Percentiles rank a stretch among this genome's conserved stretches.
These are phyloP conservation scores for Apiospora pterosperma DNA, from an alignment of 2,329 filamentous ascomycete genomes.

Conservation along the genomic window DNA sequence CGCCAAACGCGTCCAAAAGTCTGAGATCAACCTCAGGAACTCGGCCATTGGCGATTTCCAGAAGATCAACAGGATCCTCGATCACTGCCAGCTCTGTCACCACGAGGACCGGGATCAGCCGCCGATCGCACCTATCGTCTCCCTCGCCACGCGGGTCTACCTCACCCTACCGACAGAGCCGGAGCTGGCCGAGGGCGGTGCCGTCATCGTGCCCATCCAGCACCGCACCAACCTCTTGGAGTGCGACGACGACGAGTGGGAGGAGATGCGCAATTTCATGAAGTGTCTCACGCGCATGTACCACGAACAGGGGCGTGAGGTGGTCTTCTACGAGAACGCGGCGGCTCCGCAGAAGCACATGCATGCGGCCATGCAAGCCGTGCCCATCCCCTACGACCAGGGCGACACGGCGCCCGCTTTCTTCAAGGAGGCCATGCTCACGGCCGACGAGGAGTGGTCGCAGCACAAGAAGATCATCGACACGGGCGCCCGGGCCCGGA, in stretches of 20 bases:
- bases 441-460: slow-evolving; percentile 87
- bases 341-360: slow-evolving; percentile 72
- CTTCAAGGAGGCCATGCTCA: slow-evolving; percentile 90
- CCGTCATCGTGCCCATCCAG: slow-evolving; percentile 83
- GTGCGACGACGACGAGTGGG: slow-evolving; percentile 99
- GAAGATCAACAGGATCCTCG: slow-evolving; percentile 81
- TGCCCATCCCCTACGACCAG: slow-evolving; percentile 87
- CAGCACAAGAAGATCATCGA: slow-evolving; percentile 96
- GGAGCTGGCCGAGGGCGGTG: slow-evolving; percentile 77
- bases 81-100: slow-evolving; percentile 85
- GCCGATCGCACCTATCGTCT: slow-evolving; percentile 80
- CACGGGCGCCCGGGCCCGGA: slow-evolving; percentile 63
- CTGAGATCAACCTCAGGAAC: slow-evolving; percentile 83
- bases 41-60: slow-evolving; percentile 85
- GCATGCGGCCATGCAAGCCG: slow-evolving; percentile 81
- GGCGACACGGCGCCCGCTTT: slow-evolving; percentile 90
- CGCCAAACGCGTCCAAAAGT: slow-evolving; percentile 82
- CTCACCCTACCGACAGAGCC: slow-evolving; percentile 88
- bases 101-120: slow-evolving; percentile 76
- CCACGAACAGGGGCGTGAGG: slow-evolving; percentile 85
- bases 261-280: slow-evolving; percentile 99
- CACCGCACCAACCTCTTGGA: slow-evolving; percentile 90
- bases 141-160: slow-evolving; percentile 80
- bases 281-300: slow-evolving; percentile 93
- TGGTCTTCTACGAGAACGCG: slow-evolving; percentile 97